A percentile compares a stretch with the other conserved stretches of the same genome.
Conservation (phyloP, 2,329 filamentous ascomycete species). For the Diaporthe sp. region DNA sequence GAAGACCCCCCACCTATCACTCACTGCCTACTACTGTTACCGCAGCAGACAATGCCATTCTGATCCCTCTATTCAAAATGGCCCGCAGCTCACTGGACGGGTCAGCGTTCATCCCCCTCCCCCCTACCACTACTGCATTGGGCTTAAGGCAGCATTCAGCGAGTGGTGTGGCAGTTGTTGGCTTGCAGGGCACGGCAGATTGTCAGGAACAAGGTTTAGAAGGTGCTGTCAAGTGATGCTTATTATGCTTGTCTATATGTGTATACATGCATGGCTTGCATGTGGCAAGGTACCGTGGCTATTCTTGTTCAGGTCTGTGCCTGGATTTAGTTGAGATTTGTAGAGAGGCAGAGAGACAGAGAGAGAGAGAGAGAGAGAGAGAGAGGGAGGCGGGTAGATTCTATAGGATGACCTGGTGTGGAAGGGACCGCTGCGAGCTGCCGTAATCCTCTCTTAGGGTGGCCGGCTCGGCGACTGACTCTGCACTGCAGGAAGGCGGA, state of each 20-base stretch:
- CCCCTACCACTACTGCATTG: conserved; percentile 7
- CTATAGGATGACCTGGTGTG: no score
- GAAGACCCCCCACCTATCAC: conserved; percentile 5
- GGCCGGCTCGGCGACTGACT: background rate
- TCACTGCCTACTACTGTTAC: background rate
- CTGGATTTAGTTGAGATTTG: background rate
- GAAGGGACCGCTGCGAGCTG: background rate
- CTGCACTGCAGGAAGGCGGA: background rate
- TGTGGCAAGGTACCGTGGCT: background rate
- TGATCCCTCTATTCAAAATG: conserved; percentile 9
- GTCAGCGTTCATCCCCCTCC: background rate
- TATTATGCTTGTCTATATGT: background rate
- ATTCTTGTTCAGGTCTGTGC: background rate
- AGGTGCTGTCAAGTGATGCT: conserved; percentile 16
- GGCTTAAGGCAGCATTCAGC: conserved; percentile 1
- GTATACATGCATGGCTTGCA: background rate
- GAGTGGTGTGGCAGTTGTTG: conserved; percentile 7
- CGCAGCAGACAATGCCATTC: background rate
- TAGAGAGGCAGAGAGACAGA: no score
- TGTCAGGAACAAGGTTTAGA: conserved; percentile 11
- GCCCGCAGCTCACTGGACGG: conserved; percentile 26
- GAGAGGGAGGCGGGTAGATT: no score
- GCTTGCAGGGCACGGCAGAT: background rate
- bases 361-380: no score
- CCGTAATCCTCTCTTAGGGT: background rate